Conservation (phyloP, 2,329 filamentous ascomycete genomes). For the Fusarium sp. region DNA sequence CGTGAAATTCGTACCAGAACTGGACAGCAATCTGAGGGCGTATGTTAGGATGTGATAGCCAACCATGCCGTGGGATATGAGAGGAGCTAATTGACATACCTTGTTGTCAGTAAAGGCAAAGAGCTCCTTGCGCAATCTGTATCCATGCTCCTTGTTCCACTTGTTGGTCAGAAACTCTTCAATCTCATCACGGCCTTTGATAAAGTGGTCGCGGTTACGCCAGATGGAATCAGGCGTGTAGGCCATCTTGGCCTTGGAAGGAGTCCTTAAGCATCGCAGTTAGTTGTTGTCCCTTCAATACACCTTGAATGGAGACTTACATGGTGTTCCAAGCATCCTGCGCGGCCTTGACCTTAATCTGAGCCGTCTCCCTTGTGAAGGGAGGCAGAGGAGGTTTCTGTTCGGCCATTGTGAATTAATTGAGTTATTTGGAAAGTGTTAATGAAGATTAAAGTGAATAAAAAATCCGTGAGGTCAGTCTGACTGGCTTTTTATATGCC, state of each 20-base stretch:
- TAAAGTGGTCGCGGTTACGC: constrained; percentile 80
- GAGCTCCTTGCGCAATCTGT: constrained; percentile 83
- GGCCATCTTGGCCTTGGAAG: constrained; percentile 72
- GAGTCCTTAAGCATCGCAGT: constrained; percentile 63
- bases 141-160: constrained; percentile 79
- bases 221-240: constrained; percentile 84
- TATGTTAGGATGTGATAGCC: too few species aligned
- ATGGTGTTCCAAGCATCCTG: constrained; percentile 86
- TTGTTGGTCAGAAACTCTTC: constrained; percentile 77
- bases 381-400: constrained; percentile 69
- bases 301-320: constrained; percentile 56
- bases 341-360: constrained; percentile 83
- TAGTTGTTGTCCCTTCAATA: neutral
- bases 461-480: neutral
- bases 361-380: constrained; percentile 79
- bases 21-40: constrained; percentile 91
- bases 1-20: constrained; percentile 90
- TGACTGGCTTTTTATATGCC: neutral
- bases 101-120: constrained; percentile 81
- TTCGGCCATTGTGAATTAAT: constrained; percentile 24
- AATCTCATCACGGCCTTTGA: constrained; percentile 77
- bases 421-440: neutral
- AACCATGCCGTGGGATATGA: too few species aligned
- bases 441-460: neutral
- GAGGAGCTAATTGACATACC: too few species aligned